phyloP scores from a whole-genome alignment of 2,329 filamentous ascomycete species.

The Pestalotiopsis sp. region DNA sequence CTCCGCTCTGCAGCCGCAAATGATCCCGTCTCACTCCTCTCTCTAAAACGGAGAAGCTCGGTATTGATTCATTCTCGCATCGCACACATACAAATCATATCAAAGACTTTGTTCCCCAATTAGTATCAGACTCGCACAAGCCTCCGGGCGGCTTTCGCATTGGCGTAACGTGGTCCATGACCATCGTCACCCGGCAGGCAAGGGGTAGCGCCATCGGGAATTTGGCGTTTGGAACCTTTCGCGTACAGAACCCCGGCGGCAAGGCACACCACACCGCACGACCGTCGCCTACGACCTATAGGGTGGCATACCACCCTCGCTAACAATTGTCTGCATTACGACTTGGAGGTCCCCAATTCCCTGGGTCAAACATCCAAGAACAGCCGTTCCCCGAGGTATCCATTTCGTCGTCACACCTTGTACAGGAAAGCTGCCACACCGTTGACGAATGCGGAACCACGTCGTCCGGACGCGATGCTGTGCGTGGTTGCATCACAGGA shows the following conservation, averaged over 20 bases:
- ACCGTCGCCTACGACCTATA: not conserved
- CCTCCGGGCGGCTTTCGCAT: not conserved
- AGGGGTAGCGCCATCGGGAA: not conserved
- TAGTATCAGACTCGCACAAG: not conserved
- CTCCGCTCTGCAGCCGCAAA: not conserved
- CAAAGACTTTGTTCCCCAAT: not conserved
- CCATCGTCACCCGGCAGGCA: not conserved
- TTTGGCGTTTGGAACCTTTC: not conserved
- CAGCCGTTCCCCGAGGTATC: not conserved
- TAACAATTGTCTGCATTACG: not conserved
- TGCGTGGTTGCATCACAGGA: not conserved
- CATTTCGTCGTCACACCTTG: slow-evolving; percentile 1
- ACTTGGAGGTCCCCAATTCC: not conserved
- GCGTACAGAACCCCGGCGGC: not conserved
- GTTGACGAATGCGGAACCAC: slow-evolving; percentile 5
- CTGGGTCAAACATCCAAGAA: too few relatives aligned
- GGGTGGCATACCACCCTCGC: not conserved
- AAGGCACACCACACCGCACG: not conserved
- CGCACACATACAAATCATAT: not conserved
- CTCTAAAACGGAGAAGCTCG: not conserved
- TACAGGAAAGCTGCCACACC: slow-evolving; percentile 6
- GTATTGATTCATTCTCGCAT: not conserved
- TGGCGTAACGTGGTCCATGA: not conserved
- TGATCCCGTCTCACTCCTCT: not conserved
- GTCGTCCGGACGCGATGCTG: not conserved